phyloP scores from a whole-genome alignment of 495 filamentous ascomycete genomes.

The Xylaria intraflava region DNA sequence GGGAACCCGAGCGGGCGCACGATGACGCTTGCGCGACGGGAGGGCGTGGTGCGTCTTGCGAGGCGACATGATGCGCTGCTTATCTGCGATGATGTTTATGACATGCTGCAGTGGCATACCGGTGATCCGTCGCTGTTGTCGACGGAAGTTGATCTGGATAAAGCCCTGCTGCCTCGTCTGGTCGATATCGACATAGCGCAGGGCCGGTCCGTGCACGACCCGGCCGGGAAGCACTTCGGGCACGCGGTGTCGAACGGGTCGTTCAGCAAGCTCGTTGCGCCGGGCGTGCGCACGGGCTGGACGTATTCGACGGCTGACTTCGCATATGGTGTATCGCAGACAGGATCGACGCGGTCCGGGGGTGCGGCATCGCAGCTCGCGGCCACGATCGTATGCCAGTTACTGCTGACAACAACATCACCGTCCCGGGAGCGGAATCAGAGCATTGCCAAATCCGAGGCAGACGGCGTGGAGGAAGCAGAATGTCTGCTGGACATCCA shows the following conservation, averaged over 20 bases:
- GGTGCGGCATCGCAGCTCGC: slow-evolving; percentile 68
- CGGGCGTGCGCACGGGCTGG: slow-evolving; percentile 78
- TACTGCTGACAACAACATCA: too few species aligned
- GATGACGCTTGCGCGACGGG: slow-evolving; percentile 56
- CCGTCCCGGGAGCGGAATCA: slow-evolving; percentile 28
- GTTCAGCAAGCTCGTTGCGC: slow-evolving; percentile 79
- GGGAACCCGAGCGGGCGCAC: slow-evolving; percentile 74
- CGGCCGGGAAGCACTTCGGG: slow-evolving; percentile 46
- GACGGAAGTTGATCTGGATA: background rate
- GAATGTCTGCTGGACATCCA: slow-evolving; percentile 34
- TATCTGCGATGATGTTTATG: slow-evolving; percentile 87
- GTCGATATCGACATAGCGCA: slow-evolving; percentile 64
- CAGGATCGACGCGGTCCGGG: slow-evolving; percentile 63
- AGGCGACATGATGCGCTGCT: slow-evolving; percentile 68
- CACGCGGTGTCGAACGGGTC: slow-evolving; percentile 74
- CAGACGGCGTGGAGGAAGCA: background rate
- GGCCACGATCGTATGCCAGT: slow-evolving; percentile 56
- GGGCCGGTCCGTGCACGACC: slow-evolving; percentile 35
- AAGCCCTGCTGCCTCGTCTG: slow-evolving; percentile 54
- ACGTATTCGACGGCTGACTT: slow-evolving; percentile 64
- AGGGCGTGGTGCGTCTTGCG: slow-evolving; percentile 59
- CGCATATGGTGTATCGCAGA: slow-evolving; percentile 60
- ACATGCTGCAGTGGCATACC: slow-evolving; percentile 70
- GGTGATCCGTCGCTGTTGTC: too few species aligned
- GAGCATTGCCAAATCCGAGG: background rate